Evolutionary conservation across 2,329 filamentous ascomycete genomes (phyloP).

Genomic region (Stachybotrys chartarum): DNA sequence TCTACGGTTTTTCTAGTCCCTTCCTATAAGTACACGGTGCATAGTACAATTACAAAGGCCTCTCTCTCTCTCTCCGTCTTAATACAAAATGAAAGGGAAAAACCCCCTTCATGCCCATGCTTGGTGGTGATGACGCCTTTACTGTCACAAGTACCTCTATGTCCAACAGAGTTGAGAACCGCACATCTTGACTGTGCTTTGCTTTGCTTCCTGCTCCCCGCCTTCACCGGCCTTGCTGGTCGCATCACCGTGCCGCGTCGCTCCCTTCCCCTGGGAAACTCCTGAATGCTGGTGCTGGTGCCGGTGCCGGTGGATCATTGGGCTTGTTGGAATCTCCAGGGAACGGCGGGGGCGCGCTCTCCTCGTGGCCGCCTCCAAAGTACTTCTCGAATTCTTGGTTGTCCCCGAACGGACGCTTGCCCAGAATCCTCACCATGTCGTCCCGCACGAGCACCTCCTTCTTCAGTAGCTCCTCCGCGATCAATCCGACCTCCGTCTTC

Average conservation of each 20-base stretch:
- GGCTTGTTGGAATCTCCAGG: constrained; percentile 35
- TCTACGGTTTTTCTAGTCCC: constrained; percentile 17
- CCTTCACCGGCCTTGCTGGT: background rate
- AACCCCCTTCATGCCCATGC: constrained; percentile 3
- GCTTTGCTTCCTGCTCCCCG: background rate
- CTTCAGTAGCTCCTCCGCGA: constrained; percentile 85
- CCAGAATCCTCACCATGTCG: constrained; percentile 84
- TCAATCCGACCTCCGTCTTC: constrained; percentile 79
- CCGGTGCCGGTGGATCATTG: constrained; percentile 26
- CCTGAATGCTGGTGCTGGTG: constrained; percentile 32
- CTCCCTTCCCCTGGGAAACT: constrained; percentile 13
- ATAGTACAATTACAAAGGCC: constrained; percentile 12
- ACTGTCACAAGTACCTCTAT: constrained; percentile 8
- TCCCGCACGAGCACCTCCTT: constrained; percentile 91
- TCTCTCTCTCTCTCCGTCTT: constrained; percentile 6
- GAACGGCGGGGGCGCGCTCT: constrained; percentile 52
- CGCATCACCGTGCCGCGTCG: background rate
- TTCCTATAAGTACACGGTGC: constrained; percentile 10
- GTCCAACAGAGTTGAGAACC: constrained; percentile 20
- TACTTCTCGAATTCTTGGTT: constrained; percentile 80
- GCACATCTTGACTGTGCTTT: background rate
- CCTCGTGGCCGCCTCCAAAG: constrained; percentile 59
- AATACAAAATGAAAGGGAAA: constrained; percentile 11
- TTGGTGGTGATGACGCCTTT: background rate
- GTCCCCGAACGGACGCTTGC: constrained; percentile 77